Percentiles rank a stretch among this genome's conserved stretches.
Conservation (phyloP, 495 filamentous ascomycete species). For the Podospora tetraspora region DNA sequence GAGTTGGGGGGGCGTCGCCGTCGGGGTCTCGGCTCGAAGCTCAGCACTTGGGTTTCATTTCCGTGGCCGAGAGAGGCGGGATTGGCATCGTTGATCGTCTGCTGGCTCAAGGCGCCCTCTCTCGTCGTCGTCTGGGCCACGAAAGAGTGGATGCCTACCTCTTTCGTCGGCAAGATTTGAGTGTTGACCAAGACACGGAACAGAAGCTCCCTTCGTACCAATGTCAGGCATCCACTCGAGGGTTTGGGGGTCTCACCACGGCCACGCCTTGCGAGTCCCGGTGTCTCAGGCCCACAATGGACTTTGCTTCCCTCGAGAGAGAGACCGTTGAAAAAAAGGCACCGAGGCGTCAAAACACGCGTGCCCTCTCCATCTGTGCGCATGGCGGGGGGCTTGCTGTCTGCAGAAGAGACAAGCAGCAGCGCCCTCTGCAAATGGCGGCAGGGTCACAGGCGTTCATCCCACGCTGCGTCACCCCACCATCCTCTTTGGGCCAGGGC, state of each 20-base stretch:
- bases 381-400: neutral
- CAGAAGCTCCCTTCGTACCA: neutral
- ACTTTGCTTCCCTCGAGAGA: neutral
- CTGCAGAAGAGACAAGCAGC: neutral
- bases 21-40: neutral
- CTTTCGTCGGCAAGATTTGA: neutral
- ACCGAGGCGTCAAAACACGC: neutral
- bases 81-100: neutral
- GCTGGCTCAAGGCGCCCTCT: neutral
- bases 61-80: neutral
- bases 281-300: neutral
- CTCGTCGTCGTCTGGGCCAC: neutral
- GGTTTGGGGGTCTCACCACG: neutral
- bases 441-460: neutral
- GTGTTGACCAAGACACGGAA: neutral
- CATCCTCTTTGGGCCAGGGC: constrained; percentile 8
- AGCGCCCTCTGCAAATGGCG: neutral
- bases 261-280: neutral
- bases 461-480: constrained; percentile 14
- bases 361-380: neutral
- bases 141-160: no score
- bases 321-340: neutral
- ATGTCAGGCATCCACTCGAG: neutral
- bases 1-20: neutral
- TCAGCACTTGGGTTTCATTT: neutral